These are phyloP conservation scores for Acanthamoeba sp. DNA, from an alignment of 208 protist species.

Conservation along the genomic window DNA sequence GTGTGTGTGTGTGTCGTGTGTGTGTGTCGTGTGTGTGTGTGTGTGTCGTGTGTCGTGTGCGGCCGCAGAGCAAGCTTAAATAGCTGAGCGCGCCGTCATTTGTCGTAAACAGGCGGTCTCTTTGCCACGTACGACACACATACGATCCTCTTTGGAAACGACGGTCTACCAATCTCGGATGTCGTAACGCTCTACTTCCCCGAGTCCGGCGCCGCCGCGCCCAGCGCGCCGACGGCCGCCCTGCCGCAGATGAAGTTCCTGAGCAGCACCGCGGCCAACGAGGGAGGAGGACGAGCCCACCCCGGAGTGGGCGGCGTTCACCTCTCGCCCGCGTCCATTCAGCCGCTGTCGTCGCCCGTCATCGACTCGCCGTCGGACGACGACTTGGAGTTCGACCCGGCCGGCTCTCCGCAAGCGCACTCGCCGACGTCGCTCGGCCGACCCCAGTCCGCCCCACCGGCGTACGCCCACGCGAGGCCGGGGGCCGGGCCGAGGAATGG, in stretches of 20 bases:
- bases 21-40: too few relatives aligned
- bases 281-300: not conserved
- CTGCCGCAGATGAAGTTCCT: constrained; percentile 33
- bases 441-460: too few relatives aligned
- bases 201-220: not conserved
- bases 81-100: too few relatives aligned
- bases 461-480: too few relatives aligned
- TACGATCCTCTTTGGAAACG: constrained; percentile 62
- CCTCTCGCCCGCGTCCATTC: not conserved
- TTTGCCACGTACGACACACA: constrained; percentile 71
- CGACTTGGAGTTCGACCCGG: not conserved
- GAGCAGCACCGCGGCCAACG: not conserved
- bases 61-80: too few relatives aligned
- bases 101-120: constrained; percentile 62
- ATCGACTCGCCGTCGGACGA: constrained; percentile 33
- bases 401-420: too few relatives aligned
- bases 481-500: not conserved
- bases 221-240: not conserved
- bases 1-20: too few relatives aligned
- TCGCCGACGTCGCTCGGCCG: too few relatives aligned
- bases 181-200: constrained; percentile 52
- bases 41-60: too few relatives aligned
- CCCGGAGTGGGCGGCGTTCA: too few relatives aligned
- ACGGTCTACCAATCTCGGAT: constrained; percentile 58
- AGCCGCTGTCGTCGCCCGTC: not conserved